These are phyloP conservation scores for Leavenworthia alabamica DNA, from an alignment of 345 rosid species.

Conservation along the genomic window DNA sequence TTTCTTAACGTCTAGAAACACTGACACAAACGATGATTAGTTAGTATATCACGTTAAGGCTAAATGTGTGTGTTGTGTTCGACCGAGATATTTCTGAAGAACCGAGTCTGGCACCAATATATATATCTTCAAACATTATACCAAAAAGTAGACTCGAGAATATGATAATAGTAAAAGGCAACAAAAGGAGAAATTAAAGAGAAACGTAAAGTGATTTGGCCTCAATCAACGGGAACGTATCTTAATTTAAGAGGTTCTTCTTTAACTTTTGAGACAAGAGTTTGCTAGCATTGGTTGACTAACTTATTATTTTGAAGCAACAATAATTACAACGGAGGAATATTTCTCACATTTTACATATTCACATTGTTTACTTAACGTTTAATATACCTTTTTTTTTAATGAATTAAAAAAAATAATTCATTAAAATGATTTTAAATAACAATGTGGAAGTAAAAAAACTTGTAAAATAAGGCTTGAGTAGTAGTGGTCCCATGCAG, in stretches of 20 bases:
- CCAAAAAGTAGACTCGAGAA: conserved; percentile 7
- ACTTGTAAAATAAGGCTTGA: neutral
- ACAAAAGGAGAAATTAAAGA: conserved; percentile 12
- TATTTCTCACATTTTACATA: conserved; percentile 5
- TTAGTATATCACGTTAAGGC: neutral
- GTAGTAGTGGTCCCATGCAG: conserved; percentile 3
- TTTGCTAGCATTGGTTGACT: conserved; percentile 7
- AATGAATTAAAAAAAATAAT: neutral
- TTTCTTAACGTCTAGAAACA: neutral
- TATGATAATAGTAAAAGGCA: conserved; percentile 21
- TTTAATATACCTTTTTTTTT: conserved; percentile 9
- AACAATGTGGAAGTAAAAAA: neutral
- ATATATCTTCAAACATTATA: conserved; percentile 4
- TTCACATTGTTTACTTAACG: conserved; percentile 21
- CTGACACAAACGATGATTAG: neutral
- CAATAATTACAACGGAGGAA: neutral
- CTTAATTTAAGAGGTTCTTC: conserved; percentile 21
- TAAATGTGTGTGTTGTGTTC: neutral
- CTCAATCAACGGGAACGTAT: conserved; percentile 35
- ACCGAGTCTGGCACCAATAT: neutral
- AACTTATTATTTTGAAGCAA: neutral
- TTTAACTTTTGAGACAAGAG: conserved; percentile 14
- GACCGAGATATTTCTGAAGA: conserved; percentile 12
- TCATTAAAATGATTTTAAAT: neutral
- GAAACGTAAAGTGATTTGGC: conserved; percentile 24